Conservation (phyloP, 2,329 filamentous ascomycete species). For the Myriangium duriaei region DNA sequence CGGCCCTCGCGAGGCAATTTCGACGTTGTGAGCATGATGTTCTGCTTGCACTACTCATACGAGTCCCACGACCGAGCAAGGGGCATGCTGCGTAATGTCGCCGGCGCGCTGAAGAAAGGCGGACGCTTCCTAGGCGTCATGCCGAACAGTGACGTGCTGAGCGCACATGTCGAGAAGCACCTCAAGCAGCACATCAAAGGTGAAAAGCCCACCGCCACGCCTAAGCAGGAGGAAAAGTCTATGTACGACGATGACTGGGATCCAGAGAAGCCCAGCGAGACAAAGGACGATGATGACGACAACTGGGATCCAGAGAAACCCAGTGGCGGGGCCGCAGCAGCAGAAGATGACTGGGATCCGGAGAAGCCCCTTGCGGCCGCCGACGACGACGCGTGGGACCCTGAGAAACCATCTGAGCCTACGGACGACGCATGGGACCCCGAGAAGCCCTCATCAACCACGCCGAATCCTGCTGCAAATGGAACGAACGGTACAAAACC, state of each 20-base stretch:
- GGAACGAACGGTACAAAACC: slow-evolving; percentile 2
- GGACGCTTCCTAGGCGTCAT: slow-evolving; percentile 91
- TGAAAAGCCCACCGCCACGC: slow-evolving; percentile 27
- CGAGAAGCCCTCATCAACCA: slow-evolving; percentile 28
- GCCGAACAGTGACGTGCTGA: slow-evolving; percentile 89
- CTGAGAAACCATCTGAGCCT: slow-evolving; percentile 33
- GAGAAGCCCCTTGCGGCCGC: slow-evolving; percentile 29
- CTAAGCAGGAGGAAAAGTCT: slow-evolving; percentile 20
- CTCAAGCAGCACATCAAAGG: slow-evolving; percentile 37
- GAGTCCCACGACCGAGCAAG: slow-evolving; percentile 82
- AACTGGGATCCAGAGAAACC: slow-evolving; percentile 20
- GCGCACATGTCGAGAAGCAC: slow-evolving; percentile 62
- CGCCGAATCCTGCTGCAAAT: slow-evolving; percentile 16
- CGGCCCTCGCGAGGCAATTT: slow-evolving; percentile 65
- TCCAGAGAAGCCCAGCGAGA: slow-evolving; percentile 29
- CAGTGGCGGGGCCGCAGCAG: slow-evolving; percentile 20
- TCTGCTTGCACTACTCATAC: slow-evolving; percentile 98
- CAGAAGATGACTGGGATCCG: slow-evolving; percentile 23
- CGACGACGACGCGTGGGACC: slow-evolving; percentile 25
- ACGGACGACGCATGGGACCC: slow-evolving; percentile 16
- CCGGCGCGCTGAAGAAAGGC: slow-evolving; percentile 80
- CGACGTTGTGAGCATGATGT: slow-evolving; percentile 98
- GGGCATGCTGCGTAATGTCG: slow-evolving; percentile 86
- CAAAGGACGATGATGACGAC: slow-evolving; percentile 20
- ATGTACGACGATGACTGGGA: slow-evolving; percentile 22